Percentiles rank a stretch among this genome's conserved stretches.
Evolutionary conservation across 148 eudicot species (phyloP).

Genomic region (Tetragonia tetragonoides): DNA sequence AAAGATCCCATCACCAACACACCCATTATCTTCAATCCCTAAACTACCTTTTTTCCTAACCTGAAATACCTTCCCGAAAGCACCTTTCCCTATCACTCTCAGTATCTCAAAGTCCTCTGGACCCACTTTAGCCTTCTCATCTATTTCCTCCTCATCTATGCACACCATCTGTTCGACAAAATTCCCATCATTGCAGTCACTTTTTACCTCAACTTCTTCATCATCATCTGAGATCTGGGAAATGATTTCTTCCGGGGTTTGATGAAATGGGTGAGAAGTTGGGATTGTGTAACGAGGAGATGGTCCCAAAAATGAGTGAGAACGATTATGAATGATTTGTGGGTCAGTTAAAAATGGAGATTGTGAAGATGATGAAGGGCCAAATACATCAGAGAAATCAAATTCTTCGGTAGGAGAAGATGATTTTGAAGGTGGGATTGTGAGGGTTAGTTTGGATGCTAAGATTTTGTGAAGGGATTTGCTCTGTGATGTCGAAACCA

Average conservation of each 20-base stretch:
- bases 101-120: constrained; percentile 81
- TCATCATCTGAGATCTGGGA: constrained; percentile 41
- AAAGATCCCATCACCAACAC: constrained; percentile 54
- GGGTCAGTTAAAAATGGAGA: constrained; percentile 35
- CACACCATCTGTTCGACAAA: constrained; percentile 29
- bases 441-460: constrained; percentile 54
- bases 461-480: constrained; percentile 52
- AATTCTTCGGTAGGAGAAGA: constrained; percentile 41
- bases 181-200: constrained; percentile 15
- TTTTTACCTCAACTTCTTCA: constrained; percentile 28
- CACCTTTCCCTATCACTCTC: constrained; percentile 82
- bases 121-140: constrained; percentile 40
- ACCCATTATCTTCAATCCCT: constrained; percentile 24
- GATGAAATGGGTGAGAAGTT: constrained; percentile 35
- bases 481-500: constrained; percentile 43
- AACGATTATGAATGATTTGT: constrained; percentile 58
- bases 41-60: constrained; percentile 54
- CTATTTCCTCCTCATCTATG: constrained; percentile 20
- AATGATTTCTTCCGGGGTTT: constrained; percentile 32
- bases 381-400: constrained; percentile 68
- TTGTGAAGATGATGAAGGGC: constrained; percentile 34
- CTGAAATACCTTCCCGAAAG: constrained; percentile 90
- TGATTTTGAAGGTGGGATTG: constrained; percentile 50
- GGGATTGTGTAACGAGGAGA: constrained; percentile 57
- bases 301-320: constrained; percentile 85